Evolutionary conservation across 306 rosid genomes (phyloP).

Genomic region (Dryas octopetala): DNA sequence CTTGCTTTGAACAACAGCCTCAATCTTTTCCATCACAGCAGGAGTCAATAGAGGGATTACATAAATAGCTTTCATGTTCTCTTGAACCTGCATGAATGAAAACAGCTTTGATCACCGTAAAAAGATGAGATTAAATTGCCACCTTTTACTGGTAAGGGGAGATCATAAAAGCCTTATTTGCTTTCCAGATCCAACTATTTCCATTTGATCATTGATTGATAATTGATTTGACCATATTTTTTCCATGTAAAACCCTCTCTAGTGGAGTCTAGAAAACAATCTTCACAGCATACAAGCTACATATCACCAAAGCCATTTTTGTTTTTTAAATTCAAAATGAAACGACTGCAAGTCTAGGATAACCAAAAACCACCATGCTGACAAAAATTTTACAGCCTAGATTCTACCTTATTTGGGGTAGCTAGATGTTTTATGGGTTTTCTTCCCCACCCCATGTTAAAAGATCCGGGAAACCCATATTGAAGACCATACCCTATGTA

Average conservation of each 20-base stretch:
- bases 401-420: not conserved
- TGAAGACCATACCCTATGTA: not conserved
- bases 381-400: not conserved
- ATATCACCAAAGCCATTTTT: not conserved
- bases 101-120: not conserved
- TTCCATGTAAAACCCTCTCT: not conserved
- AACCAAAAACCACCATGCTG: not conserved
- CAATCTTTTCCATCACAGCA: conserved; percentile 91
- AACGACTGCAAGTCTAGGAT: not conserved
- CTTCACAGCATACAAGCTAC: not conserved
- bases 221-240: not conserved
- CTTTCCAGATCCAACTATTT: not conserved
- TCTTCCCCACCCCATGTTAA: not conserved
- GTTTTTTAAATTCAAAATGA: not conserved
- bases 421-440: not conserved
- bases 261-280: not conserved
- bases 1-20: conserved; percentile 80
- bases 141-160: not conserved
- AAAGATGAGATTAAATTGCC: not conserved
- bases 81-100: conserved; percentile 56
- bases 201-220: not conserved
- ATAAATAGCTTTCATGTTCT: conserved; percentile 94
- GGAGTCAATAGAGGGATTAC: conserved; percentile 84
- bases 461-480: not conserved
- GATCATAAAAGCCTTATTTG: not conserved